Conservation (phyloP, 2,329 filamentous ascomycete genomes). For the Botryotinia calthae region DNA sequence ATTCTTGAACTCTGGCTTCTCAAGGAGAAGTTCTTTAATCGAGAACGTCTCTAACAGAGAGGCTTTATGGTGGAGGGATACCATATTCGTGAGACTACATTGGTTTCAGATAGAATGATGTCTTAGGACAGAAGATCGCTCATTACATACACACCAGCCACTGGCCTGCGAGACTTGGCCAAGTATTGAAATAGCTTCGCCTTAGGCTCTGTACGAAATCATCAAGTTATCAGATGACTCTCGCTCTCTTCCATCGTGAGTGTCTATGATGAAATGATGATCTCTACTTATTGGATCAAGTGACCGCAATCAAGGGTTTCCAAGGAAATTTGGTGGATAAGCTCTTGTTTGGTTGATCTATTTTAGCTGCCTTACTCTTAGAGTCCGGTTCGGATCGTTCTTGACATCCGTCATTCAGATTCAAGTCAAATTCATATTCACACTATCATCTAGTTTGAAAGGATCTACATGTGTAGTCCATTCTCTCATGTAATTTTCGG, state of each 20-base stretch:
- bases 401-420: not conserved
- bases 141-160: not conserved
- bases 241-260: not conserved
- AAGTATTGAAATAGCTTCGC: rapidly evolving
- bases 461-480: not conserved
- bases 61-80: not conserved
- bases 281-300: not conserved
- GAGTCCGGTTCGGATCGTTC: not conserved
- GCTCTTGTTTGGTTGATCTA: not conserved
- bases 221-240: not conserved
- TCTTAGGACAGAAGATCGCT: not conserved
- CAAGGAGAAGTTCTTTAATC: not conserved
- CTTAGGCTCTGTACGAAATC: not conserved
- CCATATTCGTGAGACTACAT: no score
- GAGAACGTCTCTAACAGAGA: not conserved
- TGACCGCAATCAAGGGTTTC: not conserved
- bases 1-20: not conserved
- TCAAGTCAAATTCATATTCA: not conserved
- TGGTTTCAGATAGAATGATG: not conserved
- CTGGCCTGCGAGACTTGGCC: not conserved
- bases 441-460: not conserved
- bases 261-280: not conserved
- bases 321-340: not conserved
- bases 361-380: not conserved
- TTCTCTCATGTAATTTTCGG: not conserved